Base-by-base conservation (phyloP, 345 rosid genomes). In the Gossypium herbaceum region DNA sequence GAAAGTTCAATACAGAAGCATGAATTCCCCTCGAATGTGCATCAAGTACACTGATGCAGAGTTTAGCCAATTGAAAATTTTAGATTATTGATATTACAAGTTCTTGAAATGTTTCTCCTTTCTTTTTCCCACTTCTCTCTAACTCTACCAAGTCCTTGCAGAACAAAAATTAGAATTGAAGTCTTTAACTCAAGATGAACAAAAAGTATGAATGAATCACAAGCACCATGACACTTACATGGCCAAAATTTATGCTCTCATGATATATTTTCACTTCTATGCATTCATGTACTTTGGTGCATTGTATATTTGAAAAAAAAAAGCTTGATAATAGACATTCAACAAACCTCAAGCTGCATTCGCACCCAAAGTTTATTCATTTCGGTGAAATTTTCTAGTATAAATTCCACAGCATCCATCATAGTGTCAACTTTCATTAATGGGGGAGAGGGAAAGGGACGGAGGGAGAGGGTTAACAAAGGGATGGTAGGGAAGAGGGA, bases 361-460 rank as follows among this genome's bases (percentile, higher is more conserved):
- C 93, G 94, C 80, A 94, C 96, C 97, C 97, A 94, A 72, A 94
- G 94, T 86, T 90, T 92, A 83, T 94, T 92, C 97, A 94, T 92
- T 85, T 94, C 96, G 1, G 94, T 85, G 70, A 94, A 92, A 83
- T 94, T 94, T 81, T 94, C 96, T 54, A 92, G 87, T 82, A 94
- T 94, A 84, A 94, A 94, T 76, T 92, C 98, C 61, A 94, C 92
- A 79, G 96, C 92, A 83, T 90, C 96, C 82, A 80, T 79, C 75
- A 90, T 88, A 19, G 92, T 89, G 58, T 88, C 88, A 1, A 85
- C 93, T 29, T 4, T 4, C 39, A 29, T 4, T 29, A 4, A 29
- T 29, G 6, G 6, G 6, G 39, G 5, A 29, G 39, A 29, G 39
- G 39, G 39, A 29, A 29, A 29, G 39, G 6, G 39, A 29, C 1